Evolutionary conservation across 108 stramenopile species (phyloP).

Genomic region (Nitzschia inconspicua): DNA sequence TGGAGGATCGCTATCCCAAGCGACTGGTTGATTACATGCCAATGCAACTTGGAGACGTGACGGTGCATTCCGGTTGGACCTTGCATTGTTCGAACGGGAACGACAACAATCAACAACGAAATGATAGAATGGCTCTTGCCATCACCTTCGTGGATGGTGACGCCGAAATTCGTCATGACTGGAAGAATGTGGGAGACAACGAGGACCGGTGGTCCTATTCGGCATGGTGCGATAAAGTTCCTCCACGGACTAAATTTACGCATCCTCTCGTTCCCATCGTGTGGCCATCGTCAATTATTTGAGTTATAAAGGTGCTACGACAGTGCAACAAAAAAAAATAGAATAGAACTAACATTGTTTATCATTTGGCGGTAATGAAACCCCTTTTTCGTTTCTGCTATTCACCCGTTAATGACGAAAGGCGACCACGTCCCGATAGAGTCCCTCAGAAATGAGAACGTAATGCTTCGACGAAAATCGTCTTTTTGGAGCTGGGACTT

Average conservation of each 20-base stretch:
- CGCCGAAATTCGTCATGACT: slow-evolving; percentile 71
- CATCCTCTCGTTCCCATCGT: slow-evolving; percentile 77
- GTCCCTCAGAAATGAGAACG: too few species aligned
- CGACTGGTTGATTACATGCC: slow-evolving; percentile 70
- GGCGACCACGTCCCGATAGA: too few species aligned
- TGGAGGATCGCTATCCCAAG: slow-evolving; percentile 54
- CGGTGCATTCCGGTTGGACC: slow-evolving; percentile 84
- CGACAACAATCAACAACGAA: background rate
- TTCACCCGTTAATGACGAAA: too few species aligned
- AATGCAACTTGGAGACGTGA: slow-evolving; percentile 65
- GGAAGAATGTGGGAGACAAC: slow-evolving; percentile 49
- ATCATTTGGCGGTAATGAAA: too few species aligned
- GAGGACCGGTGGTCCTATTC: slow-evolving; percentile 79
- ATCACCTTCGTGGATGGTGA: slow-evolving; percentile 75
- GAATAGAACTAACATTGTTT: too few species aligned
- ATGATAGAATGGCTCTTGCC: slow-evolving; percentile 73
- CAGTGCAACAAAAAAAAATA: too few species aligned
- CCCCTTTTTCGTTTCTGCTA: too few species aligned
- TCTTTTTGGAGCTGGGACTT: too few species aligned
- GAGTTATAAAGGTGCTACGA: too few species aligned
- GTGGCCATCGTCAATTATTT: slow-evolving; percentile 50
- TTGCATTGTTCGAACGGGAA: slow-evolving; percentile 77
- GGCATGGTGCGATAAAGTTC: slow-evolving; percentile 60
- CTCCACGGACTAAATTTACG: slow-evolving; percentile 40
- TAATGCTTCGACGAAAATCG: too few species aligned